Percentiles rank a stretch among this genome's conserved stretches.
Conservation (phyloP, 176 grass and related monocot genomes). For the Avena insularis region DNA sequence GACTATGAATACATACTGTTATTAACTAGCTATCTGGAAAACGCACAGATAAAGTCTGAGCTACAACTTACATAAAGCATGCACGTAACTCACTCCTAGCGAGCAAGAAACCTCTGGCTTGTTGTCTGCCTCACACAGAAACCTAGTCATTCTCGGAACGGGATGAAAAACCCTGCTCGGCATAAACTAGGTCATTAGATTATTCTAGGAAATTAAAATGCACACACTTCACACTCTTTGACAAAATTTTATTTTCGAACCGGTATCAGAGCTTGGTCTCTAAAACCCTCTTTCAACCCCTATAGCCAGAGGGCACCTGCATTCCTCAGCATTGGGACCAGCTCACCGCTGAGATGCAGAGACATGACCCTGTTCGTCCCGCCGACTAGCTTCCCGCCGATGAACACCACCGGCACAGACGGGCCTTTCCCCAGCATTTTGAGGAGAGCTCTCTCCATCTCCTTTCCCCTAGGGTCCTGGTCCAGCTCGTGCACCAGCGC, state of each 20-base stretch:
- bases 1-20: background rate
- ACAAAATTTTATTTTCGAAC: conserved; percentile 8
- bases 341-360: conserved; percentile 57
- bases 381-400: conserved; percentile 60
- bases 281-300: background rate
- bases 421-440: conserved; percentile 45
- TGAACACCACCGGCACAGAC: conserved; percentile 55
- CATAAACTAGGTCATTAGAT: background rate
- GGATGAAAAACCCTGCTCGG: background rate
- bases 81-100: background rate
- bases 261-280: background rate
- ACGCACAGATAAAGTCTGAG: background rate
- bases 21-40: background rate
- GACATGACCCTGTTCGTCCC: conserved; percentile 70
- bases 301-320: conserved; percentile 63
- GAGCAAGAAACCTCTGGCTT: background rate
- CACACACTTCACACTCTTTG: conserved; percentile 1
- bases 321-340: conserved; percentile 58
- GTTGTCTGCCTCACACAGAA: background rate
- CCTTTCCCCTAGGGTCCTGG: conserved; percentile 52
- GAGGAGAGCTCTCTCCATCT: conserved; percentile 63
- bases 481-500: conserved; percentile 63
- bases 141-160: background rate
- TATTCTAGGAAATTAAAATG: background rate
- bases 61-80: background rate